Evolutionary conservation across 2,329 filamentous ascomycete species (phyloP).

Genomic region (Truncatella angustata): DNA sequence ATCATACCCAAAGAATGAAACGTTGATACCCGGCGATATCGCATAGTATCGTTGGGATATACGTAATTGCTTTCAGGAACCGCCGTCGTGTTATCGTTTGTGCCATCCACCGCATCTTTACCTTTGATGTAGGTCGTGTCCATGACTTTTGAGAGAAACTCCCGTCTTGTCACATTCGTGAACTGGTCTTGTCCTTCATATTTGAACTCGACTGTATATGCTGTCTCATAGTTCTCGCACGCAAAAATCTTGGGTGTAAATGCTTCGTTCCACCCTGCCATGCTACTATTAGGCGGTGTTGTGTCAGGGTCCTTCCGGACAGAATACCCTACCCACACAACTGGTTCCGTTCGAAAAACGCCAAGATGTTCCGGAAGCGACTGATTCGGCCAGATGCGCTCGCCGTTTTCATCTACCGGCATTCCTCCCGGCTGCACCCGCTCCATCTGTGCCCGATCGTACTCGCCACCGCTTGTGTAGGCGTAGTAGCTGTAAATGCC

Average conservation of each 20-base stretch:
- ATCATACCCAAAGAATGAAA: constrained; percentile 34
- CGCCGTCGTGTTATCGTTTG: constrained; percentile 33
- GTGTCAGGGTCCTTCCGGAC: constrained; percentile 19
- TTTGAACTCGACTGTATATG: constrained; percentile 33
- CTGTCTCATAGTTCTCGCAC: constrained; percentile 37
- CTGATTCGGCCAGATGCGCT: too few relatives aligned
- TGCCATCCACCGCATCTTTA: constrained; percentile 31
- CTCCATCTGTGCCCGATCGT: constrained; percentile 27
- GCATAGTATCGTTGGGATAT: constrained; percentile 21
- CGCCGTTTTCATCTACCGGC: too few relatives aligned
- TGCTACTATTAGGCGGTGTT: constrained; percentile 16
- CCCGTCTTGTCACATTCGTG: constrained; percentile 22
- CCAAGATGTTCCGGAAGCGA: constrained; percentile 32
- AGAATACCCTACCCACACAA: constrained; percentile 37
- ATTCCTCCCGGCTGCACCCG: constrained; percentile 29
- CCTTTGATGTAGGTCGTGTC: constrained; percentile 30
- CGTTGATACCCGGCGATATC: constrained; percentile 30
- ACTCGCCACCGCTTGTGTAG: constrained; percentile 31
- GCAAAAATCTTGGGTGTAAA: constrained; percentile 34
- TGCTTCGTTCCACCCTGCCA: constrained; percentile 26
- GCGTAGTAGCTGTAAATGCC: constrained; percentile 34
- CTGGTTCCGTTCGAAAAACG: constrained; percentile 35
- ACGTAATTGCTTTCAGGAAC: constrained; percentile 30
- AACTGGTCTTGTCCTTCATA: constrained; percentile 29
- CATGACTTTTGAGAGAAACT: constrained; percentile 28